Conservation (phyloP, 169 alveolate genomes). For the Plasmodium relictum region DNA sequence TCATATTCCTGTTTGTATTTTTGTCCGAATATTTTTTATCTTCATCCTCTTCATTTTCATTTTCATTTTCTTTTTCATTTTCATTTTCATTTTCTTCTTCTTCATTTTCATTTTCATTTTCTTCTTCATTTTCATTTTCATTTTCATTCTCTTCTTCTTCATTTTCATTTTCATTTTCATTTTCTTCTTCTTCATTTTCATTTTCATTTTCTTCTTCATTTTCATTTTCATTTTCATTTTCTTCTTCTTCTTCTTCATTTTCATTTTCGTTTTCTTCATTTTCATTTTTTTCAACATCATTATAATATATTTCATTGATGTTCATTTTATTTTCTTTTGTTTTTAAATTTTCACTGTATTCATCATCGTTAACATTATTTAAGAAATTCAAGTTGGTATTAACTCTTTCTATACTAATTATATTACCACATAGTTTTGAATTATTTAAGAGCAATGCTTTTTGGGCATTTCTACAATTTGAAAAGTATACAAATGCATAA, state of each 20-base stretch:
- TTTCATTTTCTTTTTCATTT: neutral
- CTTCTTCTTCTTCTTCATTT: neutral
- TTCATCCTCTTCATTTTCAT: neutral
- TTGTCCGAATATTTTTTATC: neutral
- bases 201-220: neutral
- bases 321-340: neutral
- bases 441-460: conserved; percentile 46
- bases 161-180: neutral
- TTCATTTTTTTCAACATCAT: neutral
- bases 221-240: neutral
- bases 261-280: neutral
- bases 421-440: conserved; percentile 47
- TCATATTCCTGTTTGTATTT: neutral
- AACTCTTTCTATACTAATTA: conserved; percentile 14
- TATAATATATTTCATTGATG: neutral
- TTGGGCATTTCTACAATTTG: conserved; percentile 6
- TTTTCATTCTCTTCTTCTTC: neutral
- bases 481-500: conserved; percentile 58
- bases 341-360: neutral
- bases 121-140: neutral
- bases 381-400: neutral
- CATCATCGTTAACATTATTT: neutral
- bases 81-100: neutral
- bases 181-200: neutral
- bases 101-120: neutral